These are phyloP conservation scores for Collybia mongolica DNA, from an alignment of 768 basidiomycete genomes.

Conservation along the genomic window DNA sequence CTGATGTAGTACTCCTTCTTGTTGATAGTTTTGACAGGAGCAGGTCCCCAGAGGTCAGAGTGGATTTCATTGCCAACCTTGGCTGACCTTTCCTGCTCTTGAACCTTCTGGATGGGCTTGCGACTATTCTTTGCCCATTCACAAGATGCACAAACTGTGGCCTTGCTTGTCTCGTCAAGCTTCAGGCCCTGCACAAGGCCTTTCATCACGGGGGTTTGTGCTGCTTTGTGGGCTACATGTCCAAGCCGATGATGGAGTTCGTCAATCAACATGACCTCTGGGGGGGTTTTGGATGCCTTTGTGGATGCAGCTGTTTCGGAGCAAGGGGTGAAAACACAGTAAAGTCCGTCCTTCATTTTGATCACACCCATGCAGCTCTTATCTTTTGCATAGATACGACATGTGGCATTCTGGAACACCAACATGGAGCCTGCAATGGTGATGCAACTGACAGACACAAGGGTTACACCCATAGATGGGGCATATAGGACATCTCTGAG, in stretches of 20 bases:
- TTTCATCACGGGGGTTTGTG: too few relatives aligned
- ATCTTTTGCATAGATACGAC: too few relatives aligned
- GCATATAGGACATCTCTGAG: too few relatives aligned
- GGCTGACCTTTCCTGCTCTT: too few relatives aligned
- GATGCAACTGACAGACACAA: too few relatives aligned
- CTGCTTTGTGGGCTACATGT: slow-evolving; percentile 18
- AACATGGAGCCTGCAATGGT: too few relatives aligned
- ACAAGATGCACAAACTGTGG: background rate
- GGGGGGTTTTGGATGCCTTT: slow-evolving; percentile 1
- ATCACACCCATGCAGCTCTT: too few relatives aligned
- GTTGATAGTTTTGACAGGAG: slow-evolving; percentile 12
- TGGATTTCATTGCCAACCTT: slow-evolving; percentile 21
- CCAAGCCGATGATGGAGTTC: slow-evolving; percentile 25
- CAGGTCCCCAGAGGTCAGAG: slow-evolving; percentile 35
- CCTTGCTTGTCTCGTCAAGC: background rate
- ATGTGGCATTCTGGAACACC: too few relatives aligned
- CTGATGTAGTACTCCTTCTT: slow-evolving; percentile 24
- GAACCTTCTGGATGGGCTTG: background rate
- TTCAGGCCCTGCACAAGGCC: too few relatives aligned
- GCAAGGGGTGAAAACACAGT: slow-evolving; percentile 8
- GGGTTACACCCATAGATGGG: too few relatives aligned
- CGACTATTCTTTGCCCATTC: background rate
- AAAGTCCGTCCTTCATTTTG: too few relatives aligned
- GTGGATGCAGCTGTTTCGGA: slow-evolving; percentile 7
- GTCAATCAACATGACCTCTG: slow-evolving; percentile 16